A percentile compares a stretch with the other conserved stretches of the same genome.
phyloP scores from a whole-genome alignment of 2,329 filamentous ascomycete genomes.

The Aspergillus sp. region DNA sequence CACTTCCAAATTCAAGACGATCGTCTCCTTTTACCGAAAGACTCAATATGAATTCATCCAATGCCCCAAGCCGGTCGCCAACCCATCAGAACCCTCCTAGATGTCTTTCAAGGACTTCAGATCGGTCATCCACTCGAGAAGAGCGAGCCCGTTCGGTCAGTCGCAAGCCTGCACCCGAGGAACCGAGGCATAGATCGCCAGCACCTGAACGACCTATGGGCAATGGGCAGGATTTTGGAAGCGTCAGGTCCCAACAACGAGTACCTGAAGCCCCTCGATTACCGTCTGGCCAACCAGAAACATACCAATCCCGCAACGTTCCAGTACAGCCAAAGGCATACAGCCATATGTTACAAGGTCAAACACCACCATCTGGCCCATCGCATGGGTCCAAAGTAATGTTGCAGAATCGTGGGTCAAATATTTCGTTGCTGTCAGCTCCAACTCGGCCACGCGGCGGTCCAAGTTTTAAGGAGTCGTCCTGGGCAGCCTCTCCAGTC shows the following conservation, averaged over 20 bases:
- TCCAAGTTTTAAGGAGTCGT: conserved; percentile 35
- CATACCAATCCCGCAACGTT: conserved; percentile 24
- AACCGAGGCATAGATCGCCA: conserved; percentile 17
- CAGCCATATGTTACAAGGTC: conserved; percentile 19
- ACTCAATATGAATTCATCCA: conserved; percentile 42
- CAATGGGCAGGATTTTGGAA: conserved; percentile 17
- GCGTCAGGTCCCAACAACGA: conserved; percentile 6
- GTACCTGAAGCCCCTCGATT: conserved; percentile 10
- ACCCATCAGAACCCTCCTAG: conserved; percentile 25
- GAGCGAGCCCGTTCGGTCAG: conserved; percentile 12
- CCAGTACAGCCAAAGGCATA: conserved; percentile 37
- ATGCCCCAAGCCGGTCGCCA: conserved; percentile 34
- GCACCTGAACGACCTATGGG: conserved; percentile 18
- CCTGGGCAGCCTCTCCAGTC: conserved; percentile 34
- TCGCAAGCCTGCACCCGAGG: conserved; percentile 16
- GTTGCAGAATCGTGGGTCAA: conserved; percentile 40
- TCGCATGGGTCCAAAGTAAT: conserved; percentile 39
- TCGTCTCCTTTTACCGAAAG: conserved; percentile 63
- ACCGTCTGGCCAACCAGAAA: conserved; percentile 19
- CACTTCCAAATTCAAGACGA: conserved; percentile 59
- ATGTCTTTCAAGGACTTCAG: conserved; percentile 22
- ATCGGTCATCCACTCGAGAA: conserved; percentile 13
- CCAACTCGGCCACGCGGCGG: conserved; percentile 51
- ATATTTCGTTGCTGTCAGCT: conserved; percentile 45
- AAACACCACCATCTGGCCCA: conserved; percentile 41